Evolutionary conservation across 306 rosid species (phyloP).

Genomic region (Cicer chorassanicum): DNA sequence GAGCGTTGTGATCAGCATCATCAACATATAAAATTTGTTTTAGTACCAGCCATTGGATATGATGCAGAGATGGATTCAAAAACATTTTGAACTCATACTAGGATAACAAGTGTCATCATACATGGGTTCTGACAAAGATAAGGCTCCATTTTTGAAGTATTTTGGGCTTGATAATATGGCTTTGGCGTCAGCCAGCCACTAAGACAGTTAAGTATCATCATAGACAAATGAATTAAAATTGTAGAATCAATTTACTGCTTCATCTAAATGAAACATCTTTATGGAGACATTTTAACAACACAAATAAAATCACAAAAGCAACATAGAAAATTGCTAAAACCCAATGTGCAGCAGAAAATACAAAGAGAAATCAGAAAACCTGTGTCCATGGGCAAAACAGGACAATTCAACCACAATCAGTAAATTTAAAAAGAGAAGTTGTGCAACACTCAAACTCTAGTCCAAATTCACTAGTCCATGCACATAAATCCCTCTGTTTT

Average conservation of each 20-base stretch:
- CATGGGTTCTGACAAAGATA: slow-evolving; percentile 14
- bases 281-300: neutral
- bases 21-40: slow-evolving; percentile 31
- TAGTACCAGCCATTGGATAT: slow-evolving; percentile 4
- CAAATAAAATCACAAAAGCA: slow-evolving; percentile 13
- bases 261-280: neutral
- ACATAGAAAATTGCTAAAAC: slow-evolving; percentile 1
- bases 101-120: slow-evolving; percentile 18
- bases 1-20: neutral
- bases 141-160: neutral
- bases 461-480: slow-evolving; percentile 1
- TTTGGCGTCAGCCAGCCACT: slow-evolving; percentile 32
- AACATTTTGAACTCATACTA: neutral
- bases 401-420: neutral
- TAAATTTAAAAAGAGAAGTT: neutral
- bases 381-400: neutral
- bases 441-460: slow-evolving; percentile 16
- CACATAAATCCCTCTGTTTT: neutral
- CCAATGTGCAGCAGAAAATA: neutral
- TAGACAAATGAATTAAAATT: neutral
- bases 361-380: neutral
- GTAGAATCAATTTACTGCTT: neutral
- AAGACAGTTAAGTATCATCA: slow-evolving; percentile 3
- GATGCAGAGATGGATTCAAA: neutral
- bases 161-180: slow-evolving; percentile 5